Percentiles rank a stretch among this genome's conserved stretches.
Conservation (phyloP, 202 grass and related monocot genomes). For the Setaria viridis region DNA sequence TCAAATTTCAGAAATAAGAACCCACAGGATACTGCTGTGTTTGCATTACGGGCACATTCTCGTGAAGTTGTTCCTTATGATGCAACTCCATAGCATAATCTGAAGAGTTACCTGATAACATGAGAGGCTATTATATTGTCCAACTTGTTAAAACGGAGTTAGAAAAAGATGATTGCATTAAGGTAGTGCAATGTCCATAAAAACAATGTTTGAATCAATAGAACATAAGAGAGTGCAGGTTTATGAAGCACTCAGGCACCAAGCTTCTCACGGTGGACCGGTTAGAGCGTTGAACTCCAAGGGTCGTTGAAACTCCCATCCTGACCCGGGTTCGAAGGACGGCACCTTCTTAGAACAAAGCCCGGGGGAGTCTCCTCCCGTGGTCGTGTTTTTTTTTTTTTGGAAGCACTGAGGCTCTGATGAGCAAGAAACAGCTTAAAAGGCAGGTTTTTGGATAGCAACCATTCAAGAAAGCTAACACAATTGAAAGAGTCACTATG, state of each 20-base stretch:
- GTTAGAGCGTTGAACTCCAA: too few relatives aligned
- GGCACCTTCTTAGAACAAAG: too few relatives aligned
- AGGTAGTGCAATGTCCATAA: neutral
- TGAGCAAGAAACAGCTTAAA: constrained; percentile 40
- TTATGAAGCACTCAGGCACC: constrained; percentile 25
- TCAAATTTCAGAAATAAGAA: constrained; percentile 44
- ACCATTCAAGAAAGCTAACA: constrained; percentile 12
- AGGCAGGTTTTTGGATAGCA: neutral
- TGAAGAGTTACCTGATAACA: constrained; percentile 68
- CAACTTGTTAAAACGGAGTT: constrained; percentile 8
- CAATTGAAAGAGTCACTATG: neutral
- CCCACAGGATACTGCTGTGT: constrained; percentile 81
- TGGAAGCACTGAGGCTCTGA: constrained; percentile 22
- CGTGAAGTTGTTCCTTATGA: constrained; percentile 97
- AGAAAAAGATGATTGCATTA: constrained; percentile 22
- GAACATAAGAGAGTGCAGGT: neutral
- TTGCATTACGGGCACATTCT: constrained; percentile 86
- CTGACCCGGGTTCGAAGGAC: too few relatives aligned
- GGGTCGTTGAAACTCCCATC: too few relatives aligned
- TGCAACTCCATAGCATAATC: constrained; percentile 93
- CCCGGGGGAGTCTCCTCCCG: too few relatives aligned
- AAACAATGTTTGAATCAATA: constrained; percentile 28
- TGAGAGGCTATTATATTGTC: constrained; percentile 32
- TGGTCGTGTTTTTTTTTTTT: neutral
- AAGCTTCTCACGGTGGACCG: too few relatives aligned